Evolutionary conservation across 768 basidiomycete genomes (phyloP), one percentile per base, ranked within the genome.

Genomic region (Postia placenta): DNA sequence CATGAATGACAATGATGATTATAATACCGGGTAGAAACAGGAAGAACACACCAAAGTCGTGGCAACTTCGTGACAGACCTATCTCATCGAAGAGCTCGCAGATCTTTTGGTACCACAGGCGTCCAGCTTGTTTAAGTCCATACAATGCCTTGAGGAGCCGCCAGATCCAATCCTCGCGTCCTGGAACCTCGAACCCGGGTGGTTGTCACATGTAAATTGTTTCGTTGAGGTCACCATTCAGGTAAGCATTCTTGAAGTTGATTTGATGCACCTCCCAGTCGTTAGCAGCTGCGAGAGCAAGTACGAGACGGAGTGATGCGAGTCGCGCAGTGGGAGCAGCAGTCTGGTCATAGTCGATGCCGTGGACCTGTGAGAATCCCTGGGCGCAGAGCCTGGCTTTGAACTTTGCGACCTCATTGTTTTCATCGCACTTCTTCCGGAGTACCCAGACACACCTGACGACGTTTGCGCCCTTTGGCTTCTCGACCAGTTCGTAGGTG

Each of bases 361-460:
- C 62, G 2, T 41, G 50, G 2, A 65, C 50, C 45, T 71, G 70
- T 0, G 60, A 47, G 55, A 59, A 68, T 0, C 71, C 69, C 17
- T 60, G 57, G 0, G 68, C 64, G 26, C 63, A 59, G 11, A 67
- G 49, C 23, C 63, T 48, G 0, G 59, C 60, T 28, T 46, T 36
- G 49, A 60, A 60, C 0, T 54, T 49, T 6, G 39, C 35, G 27
- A 69, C 51, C 0, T 44, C 41, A 3, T 68, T 67, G 3, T 53
- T 39, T 0, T 56, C 52, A 33, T 69, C 59, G 6, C 49, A 27
- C 54, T 74, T 74, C 2, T 56, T 39, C 25, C 45, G 51, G 50
- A 65, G 67, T 11, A 73, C 70, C 62, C 67, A 71, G 3, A 57
- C 53, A 28, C 49, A 51, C 7, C 61, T 62, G 27, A 71, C 52